Evolutionary conservation across 1,139 yeast genomes (phyloP), one percentile per base, ranked within the genome.

Genomic region (Candida glucosophila): DNA sequence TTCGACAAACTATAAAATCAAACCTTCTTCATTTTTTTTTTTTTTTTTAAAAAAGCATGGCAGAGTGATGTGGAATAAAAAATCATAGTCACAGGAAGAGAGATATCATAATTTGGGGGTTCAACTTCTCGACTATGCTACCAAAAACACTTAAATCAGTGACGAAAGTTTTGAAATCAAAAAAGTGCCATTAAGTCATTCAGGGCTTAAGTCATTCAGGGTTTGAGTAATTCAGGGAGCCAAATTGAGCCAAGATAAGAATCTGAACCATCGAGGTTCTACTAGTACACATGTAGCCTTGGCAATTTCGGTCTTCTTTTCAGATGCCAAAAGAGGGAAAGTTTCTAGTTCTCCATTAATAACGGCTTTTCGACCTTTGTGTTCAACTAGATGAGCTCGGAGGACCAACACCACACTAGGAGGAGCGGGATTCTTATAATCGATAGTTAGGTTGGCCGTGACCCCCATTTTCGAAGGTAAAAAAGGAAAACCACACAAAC

Each of bases 391-490:
- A 28, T 69, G 61, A 1, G 93, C 95, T 29, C 65, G 62, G 28
- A 90, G 55, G 16, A 82, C 62, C 6, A 86, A 71, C 4, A 79
- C 71, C 12, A 79, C 63, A 31, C 73, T 69, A 0, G 90, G 80
- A 2, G 74, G 73, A 0, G 71, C 71, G 34, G 83, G 92, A 17
- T 71, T 66, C 25, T 61, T 44, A 48, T 82, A 90, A 33, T 80
- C 65, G 11, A 90, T 63, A 10, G 69, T 58, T 22, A 90, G 58
- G 25, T 67, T 67, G 0, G 95, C 98, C 1, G 98, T 90, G 12
- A 90, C 95, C n/a, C 97, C 97, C 28, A 78, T 65, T 30, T 74
- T 71, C 29, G 77, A 73, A 1, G 98, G 97, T n/a, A 90, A 59
- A 17, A 67, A 55, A 5, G 88, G 76, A 46, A 86, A 90, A 12